phyloP scores from a whole-genome alignment of 1,284 basidiomycete species.

The Tylopilus microsporus region DNA sequence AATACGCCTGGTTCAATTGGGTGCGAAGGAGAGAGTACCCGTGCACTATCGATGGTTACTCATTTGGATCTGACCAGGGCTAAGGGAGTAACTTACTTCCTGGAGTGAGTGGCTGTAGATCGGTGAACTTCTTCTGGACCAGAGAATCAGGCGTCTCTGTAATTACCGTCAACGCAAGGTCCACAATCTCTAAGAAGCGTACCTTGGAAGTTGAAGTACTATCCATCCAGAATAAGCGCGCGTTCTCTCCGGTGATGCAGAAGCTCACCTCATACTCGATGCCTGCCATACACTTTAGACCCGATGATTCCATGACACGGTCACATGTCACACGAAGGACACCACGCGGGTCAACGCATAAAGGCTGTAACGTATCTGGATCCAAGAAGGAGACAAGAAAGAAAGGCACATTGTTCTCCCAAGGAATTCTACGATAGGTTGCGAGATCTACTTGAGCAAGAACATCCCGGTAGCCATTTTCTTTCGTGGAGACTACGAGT shows the following conservation, averaged over 20 bases:
- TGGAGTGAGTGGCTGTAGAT: conserved; percentile 77
- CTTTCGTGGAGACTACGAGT: conserved; percentile 83
- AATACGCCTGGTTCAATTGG: conserved; percentile 85
- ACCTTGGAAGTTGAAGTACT: conserved; percentile 97
- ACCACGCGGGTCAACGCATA: conserved; percentile 82
- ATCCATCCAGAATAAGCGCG: conserved; percentile 37
- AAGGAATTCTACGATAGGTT: conserved; percentile 83
- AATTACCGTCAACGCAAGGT: background rate
- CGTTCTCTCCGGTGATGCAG: background rate
- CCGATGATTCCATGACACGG: conserved; percentile 40
- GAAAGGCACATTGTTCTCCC: conserved; percentile 90
- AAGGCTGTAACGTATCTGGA: conserved; percentile 70
- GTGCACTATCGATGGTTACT: conserved; percentile 59
- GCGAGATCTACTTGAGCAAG: conserved; percentile 80
- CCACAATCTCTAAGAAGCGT: background rate
- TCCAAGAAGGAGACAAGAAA: conserved; percentile 90
- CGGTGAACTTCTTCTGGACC: conserved; percentile 73
- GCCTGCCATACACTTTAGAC: conserved; percentile 69
- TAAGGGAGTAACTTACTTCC: conserved; percentile 65
- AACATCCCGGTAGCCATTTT: conserved; percentile 89
- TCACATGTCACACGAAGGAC: conserved; percentile 63
- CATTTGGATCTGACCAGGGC: conserved; percentile 6
- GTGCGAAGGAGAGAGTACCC: conserved; percentile 88
- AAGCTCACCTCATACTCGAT: conserved; percentile 82
- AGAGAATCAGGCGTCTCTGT: conserved; percentile 75